These are phyloP conservation scores for Fragilariopsis cylindrus DNA, from an alignment of 108 stramenopile species.

Conservation along the genomic window DNA sequence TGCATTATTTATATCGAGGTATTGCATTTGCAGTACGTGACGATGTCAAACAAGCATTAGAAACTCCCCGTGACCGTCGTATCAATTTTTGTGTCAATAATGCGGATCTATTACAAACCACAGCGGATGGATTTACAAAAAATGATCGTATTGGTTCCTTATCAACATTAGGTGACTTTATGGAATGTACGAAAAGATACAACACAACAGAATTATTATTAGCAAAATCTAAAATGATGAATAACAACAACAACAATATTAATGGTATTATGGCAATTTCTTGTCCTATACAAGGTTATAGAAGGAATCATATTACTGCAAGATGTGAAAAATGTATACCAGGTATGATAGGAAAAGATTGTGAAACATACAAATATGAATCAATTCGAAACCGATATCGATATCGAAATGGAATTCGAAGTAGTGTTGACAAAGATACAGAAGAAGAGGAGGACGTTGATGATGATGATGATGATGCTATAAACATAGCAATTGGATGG, in stretches of 20 bases:
- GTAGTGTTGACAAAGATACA: neutral
- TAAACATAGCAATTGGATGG: neutral
- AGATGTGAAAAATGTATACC: conserved; percentile 17
- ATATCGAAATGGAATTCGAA: neutral
- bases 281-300: neutral
- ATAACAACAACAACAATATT: neutral
- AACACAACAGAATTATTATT: neutral
- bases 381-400: neutral
- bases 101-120: neutral
- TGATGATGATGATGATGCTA: neutral
- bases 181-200: neutral
- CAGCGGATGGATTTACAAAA: conserved; percentile 2
- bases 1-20: conserved; percentile 22
- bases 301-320: neutral
- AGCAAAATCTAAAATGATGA: neutral
- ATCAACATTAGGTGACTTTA: conserved; percentile 8
- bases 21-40: conserved; percentile 23
- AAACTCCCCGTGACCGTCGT: neutral
- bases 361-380: neutral
- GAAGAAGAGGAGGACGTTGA: neutral
- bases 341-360: conserved; percentile 10
- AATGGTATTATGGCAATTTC: neutral
- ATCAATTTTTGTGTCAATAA: conserved; percentile 20
- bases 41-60: neutral
- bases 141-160: conserved; percentile 2